Evolutionary conservation across 2,329 filamentous ascomycete species (phyloP).

Genomic region (Alternaria brassicae): DNA sequence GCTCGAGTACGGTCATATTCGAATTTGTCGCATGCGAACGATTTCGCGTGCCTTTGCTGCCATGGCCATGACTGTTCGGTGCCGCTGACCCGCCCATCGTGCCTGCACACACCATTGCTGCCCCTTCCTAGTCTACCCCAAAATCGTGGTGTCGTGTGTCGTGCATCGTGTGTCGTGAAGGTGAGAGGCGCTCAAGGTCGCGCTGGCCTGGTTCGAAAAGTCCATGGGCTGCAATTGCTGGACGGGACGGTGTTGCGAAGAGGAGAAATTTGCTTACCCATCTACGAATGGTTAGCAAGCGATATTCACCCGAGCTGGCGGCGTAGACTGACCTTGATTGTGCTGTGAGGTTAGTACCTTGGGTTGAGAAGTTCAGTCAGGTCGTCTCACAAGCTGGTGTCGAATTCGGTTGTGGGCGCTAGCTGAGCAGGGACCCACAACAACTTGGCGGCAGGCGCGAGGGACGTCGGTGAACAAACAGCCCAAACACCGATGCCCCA

Average conservation of each 20-base stretch:
- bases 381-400: constrained; percentile 22
- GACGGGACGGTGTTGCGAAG: constrained; percentile 27
- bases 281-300: constrained; percentile 56
- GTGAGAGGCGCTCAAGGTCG: constrained; percentile 13
- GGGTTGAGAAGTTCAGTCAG: constrained; percentile 42
- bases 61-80: neutral
- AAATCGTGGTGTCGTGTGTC: constrained; percentile 2
- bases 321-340: constrained; percentile 59
- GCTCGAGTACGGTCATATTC: neutral
- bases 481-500: constrained; percentile 32
- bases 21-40: constrained; percentile 3
- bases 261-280: constrained; percentile 63
- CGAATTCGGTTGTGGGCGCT: constrained; percentile 35
- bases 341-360: constrained; percentile 56
- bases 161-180: constrained; percentile 10
- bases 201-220: constrained; percentile 29
- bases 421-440: constrained; percentile 19
- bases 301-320: constrained; percentile 2
- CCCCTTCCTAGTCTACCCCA: neutral
- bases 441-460: constrained; percentile 21
- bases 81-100: neutral
- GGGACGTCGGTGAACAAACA: constrained; percentile 29
- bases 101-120: neutral
- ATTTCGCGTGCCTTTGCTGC: constrained; percentile 2
- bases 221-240: constrained; percentile 46